A percentile compares a stretch with the other conserved stretches of the same genome.
Evolutionary conservation across 805 yeast genomes (phyloP).

Genomic region (Diddensiella caesifluorescens): DNA sequence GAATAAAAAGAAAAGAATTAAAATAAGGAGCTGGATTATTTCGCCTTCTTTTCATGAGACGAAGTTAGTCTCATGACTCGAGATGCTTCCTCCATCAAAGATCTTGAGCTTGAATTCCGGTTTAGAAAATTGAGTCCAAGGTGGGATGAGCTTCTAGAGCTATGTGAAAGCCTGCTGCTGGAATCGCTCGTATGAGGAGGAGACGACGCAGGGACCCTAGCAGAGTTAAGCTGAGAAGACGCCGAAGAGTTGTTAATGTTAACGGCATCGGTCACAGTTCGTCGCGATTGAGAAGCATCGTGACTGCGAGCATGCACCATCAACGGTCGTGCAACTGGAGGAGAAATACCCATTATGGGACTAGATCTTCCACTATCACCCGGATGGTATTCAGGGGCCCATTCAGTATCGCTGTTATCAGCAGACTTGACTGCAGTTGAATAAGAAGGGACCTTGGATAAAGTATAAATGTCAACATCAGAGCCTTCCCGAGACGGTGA

Average conservation of each 20-base stretch:
- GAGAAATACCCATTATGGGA: slow-evolving; percentile 2
- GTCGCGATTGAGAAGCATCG: background rate
- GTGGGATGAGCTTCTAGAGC: slow-evolving; percentile 13
- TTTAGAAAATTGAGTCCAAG: slow-evolving; percentile 11
- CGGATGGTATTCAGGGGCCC: slow-evolving; percentile 59
- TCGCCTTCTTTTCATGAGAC: too few relatives aligned
- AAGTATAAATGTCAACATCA: slow-evolving; percentile 34
- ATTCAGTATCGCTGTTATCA: slow-evolving; percentile 38
- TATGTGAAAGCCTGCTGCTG: background rate
- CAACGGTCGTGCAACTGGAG: slow-evolving; percentile 21
- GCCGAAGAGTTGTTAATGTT: too few relatives aligned
- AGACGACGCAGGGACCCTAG: slow-evolving; percentile 6
- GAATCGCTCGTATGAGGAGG: background rate
- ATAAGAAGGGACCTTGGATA: slow-evolving; percentile 81
- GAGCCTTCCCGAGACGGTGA: slow-evolving; percentile 4
- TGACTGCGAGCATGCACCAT: slow-evolving; percentile 12
- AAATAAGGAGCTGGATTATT: too few relatives aligned
- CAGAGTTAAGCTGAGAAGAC: too few relatives aligned
- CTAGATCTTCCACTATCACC: slow-evolving; percentile 2
- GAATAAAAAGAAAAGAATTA: too few relatives aligned
- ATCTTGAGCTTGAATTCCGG: slow-evolving; percentile 19
- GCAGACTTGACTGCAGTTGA: slow-evolving; percentile 64
- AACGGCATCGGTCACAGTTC: too few relatives aligned
- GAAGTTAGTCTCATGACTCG: slow-evolving; percentile 16
- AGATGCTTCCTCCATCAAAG: slow-evolving; percentile 20